Evolutionary conservation across 176 grass and related monocot genomes (phyloP), one percentile per base, ranked within the genome.

Genomic region (Eremochloa ophiuroides): DNA sequence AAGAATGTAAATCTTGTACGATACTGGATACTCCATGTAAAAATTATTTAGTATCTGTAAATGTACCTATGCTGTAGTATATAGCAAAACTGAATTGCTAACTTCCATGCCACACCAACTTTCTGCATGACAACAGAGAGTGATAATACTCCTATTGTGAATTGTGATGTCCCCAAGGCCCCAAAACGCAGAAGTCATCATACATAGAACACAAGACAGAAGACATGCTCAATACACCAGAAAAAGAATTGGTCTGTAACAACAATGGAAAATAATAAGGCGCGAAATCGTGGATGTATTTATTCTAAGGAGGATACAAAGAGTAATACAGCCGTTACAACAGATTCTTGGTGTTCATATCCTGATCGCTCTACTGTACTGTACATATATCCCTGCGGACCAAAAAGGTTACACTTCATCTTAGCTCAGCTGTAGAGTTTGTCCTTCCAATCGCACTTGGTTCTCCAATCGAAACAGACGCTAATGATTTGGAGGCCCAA

Each of bases 401-500:
- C 86, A 94, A 91, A 80, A 34, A 29, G 12, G 34, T 90, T 38
- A 48, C 75, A 77, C 33, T 85, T 89, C 88, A 95, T 80, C 91
- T 95, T 80, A 88, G 86, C 70, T 95, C 88, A 73, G 60, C 84
- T 12, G 78, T 86, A 4, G 88, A 91, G 61, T 93, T 81, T 31
- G 80, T 69, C 86, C 90, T 88, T 78, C 86, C 88, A 11, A 90
- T 86, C 40, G 73, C 70, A 33, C 91, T 93, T 34, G 88, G 56
- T 86, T 99, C 97, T 60, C 91, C 93, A 6, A 99, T 93, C 1
- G 93, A 93, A 11, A 98, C 96, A 8, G 96, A 98, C 44, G 89
- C 97, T 79, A 99, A 75, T 4, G 93, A 99, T 69, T 99, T 95
- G 39, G 93, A 93, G 62, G 93, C 93, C 91, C 93, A 95, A 73